A percentile compares a stretch with the other conserved stretches of the same genome.
phyloP scores from a whole-genome alignment of 306 rosid genomes.

The Vigna nakashimae region DNA sequence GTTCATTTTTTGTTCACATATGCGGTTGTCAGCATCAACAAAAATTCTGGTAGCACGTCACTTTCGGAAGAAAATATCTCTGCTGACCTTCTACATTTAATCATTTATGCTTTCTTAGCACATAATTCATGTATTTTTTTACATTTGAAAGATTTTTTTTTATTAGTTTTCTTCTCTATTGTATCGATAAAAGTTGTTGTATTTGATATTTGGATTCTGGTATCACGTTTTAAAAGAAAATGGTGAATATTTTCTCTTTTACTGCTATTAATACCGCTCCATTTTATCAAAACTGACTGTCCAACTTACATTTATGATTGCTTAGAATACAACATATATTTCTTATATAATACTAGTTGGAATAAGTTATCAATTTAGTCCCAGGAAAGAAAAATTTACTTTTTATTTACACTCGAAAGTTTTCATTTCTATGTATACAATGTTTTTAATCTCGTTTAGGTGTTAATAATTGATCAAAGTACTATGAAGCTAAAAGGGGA shows the following conservation, averaged over 20 bases:
- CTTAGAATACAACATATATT: too few relatives aligned
- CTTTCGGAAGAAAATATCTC: constrained; percentile 47
- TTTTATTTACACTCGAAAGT: too few relatives aligned
- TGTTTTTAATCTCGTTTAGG: too few relatives aligned
- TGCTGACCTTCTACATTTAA: constrained; percentile 28
- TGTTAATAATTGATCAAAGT: too few relatives aligned
- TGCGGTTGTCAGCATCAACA: constrained; percentile 29
- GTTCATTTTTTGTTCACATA: constrained; percentile 44
- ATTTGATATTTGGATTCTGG: constrained; percentile 40
- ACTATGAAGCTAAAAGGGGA: too few relatives aligned
- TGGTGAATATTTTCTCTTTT: background rate
- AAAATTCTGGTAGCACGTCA: constrained; percentile 47
- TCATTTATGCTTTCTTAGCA: constrained; percentile 46
- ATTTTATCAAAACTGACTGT: background rate
- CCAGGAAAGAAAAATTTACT: too few relatives aligned
- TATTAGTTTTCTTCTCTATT: constrained; percentile 17
- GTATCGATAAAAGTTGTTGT: constrained; percentile 35
- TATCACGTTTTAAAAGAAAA: constrained; percentile 16
- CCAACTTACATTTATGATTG: background rate
- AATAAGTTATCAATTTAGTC: too few relatives aligned
- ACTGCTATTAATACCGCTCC: background rate
- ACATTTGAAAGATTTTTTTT: constrained; percentile 48
- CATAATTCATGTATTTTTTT: constrained; percentile 35
- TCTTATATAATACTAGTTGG: too few relatives aligned
- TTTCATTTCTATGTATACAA: too few relatives aligned